A percentile compares a stretch with the other conserved stretches of the same genome.
Conservation (phyloP, 2,329 filamentous ascomycete genomes). For the Fusarium protoensiforme region DNA sequence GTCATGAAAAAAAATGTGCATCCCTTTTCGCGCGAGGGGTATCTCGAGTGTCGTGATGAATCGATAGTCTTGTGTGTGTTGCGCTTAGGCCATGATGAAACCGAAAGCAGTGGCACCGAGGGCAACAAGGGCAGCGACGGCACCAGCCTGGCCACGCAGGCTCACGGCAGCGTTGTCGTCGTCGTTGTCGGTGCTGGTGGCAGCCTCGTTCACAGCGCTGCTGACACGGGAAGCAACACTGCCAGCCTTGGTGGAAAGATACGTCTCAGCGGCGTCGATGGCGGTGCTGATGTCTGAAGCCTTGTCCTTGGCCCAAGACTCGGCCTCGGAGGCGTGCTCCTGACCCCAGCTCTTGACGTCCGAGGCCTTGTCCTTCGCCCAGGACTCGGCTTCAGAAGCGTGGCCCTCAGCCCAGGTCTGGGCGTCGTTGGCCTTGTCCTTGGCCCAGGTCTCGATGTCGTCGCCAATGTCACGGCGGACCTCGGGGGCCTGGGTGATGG, state of each 20-base stretch:
- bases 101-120: slow-evolving; percentile 40
- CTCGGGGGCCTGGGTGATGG: slow-evolving; percentile 26
- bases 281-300: slow-evolving; percentile 12
- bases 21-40: slow-evolving; percentile 16
- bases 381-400: slow-evolving; percentile 20
- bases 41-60: not conserved
- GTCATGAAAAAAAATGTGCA: slow-evolving; percentile 7
- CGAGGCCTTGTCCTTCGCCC: slow-evolving; percentile 18
- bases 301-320: slow-evolving; percentile 3
- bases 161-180: slow-evolving; percentile 30
- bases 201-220: slow-evolving; percentile 21
- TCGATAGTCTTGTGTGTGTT: too few relatives aligned
- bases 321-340: slow-evolving; percentile 11
- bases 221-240: slow-evolving; percentile 14
- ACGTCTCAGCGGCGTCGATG: slow-evolving; percentile 3
- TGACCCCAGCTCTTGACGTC: not conserved
- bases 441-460: slow-evolving; percentile 26
- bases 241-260: slow-evolving; percentile 15
- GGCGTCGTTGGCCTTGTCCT: slow-evolving; percentile 14
- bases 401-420: slow-evolving; percentile 11
- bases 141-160: slow-evolving; percentile 22
- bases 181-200: slow-evolving; percentile 14
- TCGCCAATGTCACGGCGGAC: slow-evolving; percentile 33
- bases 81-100: slow-evolving; percentile 36
- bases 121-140: slow-evolving; percentile 32